A percentile compares a stretch with the other conserved stretches of the same genome.
Evolutionary conservation across 768 basidiomycete genomes (phyloP).

Genomic region (Piloderma croceum): DNA sequence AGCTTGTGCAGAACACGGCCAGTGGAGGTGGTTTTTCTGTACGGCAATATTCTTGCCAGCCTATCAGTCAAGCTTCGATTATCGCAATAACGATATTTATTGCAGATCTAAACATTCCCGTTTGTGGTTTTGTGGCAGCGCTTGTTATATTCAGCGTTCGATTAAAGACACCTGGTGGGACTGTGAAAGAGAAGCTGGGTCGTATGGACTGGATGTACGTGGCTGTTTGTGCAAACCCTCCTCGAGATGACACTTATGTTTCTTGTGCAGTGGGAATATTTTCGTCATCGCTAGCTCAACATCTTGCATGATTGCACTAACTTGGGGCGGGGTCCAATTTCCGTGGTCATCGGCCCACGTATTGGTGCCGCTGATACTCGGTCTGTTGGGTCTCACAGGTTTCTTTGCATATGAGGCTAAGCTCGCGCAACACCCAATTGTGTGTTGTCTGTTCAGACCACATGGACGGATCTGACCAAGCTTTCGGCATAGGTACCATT

Average conservation of each 20-base stretch:
- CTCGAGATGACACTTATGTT: not conserved
- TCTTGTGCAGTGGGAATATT: constrained; percentile 28
- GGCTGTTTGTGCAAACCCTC: not conserved
- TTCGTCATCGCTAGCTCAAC: constrained; percentile 27
- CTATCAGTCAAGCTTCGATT: not conserved
- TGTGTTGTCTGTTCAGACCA: constrained; percentile 12
- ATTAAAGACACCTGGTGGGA: constrained; percentile 30
- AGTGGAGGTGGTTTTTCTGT: constrained; percentile 42
- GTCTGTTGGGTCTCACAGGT: constrained; percentile 29
- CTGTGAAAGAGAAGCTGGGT: constrained; percentile 24
- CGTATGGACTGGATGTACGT: constrained; percentile 36
- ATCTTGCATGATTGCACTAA: constrained; percentile 26
- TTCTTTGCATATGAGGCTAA: constrained; percentile 35
- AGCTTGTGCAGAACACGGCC: constrained; percentile 22
- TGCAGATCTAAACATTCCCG: constrained; percentile 36
- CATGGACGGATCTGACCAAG: not conserved
- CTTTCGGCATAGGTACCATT: constrained; percentile 31
- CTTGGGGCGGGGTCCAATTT: constrained; percentile 39
- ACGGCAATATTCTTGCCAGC: not conserved
- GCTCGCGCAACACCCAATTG: constrained; percentile 28
- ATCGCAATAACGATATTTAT: no score
- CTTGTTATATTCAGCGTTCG: constrained; percentile 27
- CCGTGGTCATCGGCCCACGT: constrained; percentile 36
- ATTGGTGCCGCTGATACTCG: constrained; percentile 38
- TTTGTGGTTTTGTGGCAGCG: constrained; percentile 22